These are phyloP conservation scores for Juglanconis sp. DNA, from an alignment of 2,329 filamentous ascomycete genomes.

Conservation along the genomic window DNA sequence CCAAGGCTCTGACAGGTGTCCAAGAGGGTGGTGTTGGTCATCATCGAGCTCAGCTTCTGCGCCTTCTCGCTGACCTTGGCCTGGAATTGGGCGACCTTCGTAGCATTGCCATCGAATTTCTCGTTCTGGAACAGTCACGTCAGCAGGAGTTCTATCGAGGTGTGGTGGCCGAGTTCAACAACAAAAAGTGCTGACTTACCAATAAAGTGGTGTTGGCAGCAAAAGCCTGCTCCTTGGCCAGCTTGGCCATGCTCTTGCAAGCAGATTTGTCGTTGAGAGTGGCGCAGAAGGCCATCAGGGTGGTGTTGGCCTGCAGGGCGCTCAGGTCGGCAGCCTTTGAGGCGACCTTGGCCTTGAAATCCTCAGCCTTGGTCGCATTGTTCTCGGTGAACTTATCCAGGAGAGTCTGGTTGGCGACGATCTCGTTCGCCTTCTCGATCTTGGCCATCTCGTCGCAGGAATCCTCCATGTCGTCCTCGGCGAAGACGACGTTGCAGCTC, in stretches of 20 bases:
- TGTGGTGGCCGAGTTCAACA: background rate
- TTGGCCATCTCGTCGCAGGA: conserved; percentile 28
- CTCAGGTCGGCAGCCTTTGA: conserved; percentile 22
- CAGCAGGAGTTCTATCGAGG: background rate
- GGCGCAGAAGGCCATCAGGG: conserved; percentile 25
- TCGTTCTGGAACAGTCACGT: conserved; percentile 13
- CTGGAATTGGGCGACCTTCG: conserved; percentile 32
- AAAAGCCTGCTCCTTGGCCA: conserved; percentile 21
- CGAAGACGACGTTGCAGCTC: conserved; percentile 30
- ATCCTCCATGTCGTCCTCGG: conserved; percentile 26
- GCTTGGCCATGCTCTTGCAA: conserved; percentile 20
- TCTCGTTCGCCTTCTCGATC: conserved; percentile 25
- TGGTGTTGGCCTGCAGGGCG: conserved; percentile 24
- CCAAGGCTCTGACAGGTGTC: conserved; percentile 18
- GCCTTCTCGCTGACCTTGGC: conserved; percentile 26
- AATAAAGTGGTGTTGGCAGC: conserved; percentile 31
- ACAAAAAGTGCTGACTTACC: background rate
- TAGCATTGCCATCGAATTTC: conserved; percentile 34
- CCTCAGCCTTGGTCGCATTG: conserved; percentile 29
- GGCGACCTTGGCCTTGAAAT: conserved; percentile 24
- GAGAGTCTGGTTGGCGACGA: conserved; percentile 25
- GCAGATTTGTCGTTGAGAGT: conserved; percentile 13
- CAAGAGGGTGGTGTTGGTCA: conserved; percentile 33
- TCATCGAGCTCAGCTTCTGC: conserved; percentile 28
- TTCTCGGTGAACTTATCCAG: conserved; percentile 23